These are phyloP conservation scores for Rosa lucieae DNA, from an alignment of 306 rosid species.

Conservation along the genomic window DNA sequence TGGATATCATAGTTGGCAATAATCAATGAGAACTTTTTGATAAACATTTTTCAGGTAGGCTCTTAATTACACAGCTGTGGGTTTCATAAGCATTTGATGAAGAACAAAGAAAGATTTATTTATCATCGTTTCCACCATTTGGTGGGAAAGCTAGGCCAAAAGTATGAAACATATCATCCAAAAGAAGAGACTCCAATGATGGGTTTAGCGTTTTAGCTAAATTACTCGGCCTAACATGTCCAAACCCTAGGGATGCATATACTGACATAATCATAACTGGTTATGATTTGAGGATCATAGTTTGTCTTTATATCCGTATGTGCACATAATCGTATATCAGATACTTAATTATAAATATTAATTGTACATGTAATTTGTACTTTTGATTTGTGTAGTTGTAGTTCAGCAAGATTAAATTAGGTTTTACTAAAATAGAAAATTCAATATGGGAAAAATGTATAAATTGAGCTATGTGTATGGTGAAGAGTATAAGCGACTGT, in stretches of 20 bases:
- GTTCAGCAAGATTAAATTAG: neutral
- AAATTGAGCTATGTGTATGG: neutral
- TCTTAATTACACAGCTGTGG: slow-evolving; percentile 16
- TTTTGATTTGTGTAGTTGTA: neutral
- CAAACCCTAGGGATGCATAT: slow-evolving; percentile 32
- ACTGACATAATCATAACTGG: slow-evolving; percentile 34
- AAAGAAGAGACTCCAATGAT: slow-evolving; percentile 55
- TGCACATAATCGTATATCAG: neutral
- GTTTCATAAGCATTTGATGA: slow-evolving; percentile 8
- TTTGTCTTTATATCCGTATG: slow-evolving; percentile 14
- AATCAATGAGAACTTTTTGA: neutral
- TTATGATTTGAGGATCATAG: slow-evolving; percentile 13
- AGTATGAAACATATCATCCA: slow-evolving; percentile 27
- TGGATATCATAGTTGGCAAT: slow-evolving; percentile 16
- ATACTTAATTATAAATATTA: neutral
- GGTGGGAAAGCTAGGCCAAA: slow-evolving; percentile 32
- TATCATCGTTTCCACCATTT: slow-evolving; percentile 30
- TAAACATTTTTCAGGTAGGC: slow-evolving; percentile 10
- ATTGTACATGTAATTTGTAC: neutral
- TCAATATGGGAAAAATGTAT: neutral
- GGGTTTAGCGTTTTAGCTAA: slow-evolving; percentile 31
- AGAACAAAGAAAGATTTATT: neutral
- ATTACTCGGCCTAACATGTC: slow-evolving; percentile 57
- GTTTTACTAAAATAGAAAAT: neutral
- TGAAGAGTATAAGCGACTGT: neutral